Base-by-base conservation (phyloP, 2,329 filamentous ascomycete species). In the Pseudogymnoascus sp. region DNA sequence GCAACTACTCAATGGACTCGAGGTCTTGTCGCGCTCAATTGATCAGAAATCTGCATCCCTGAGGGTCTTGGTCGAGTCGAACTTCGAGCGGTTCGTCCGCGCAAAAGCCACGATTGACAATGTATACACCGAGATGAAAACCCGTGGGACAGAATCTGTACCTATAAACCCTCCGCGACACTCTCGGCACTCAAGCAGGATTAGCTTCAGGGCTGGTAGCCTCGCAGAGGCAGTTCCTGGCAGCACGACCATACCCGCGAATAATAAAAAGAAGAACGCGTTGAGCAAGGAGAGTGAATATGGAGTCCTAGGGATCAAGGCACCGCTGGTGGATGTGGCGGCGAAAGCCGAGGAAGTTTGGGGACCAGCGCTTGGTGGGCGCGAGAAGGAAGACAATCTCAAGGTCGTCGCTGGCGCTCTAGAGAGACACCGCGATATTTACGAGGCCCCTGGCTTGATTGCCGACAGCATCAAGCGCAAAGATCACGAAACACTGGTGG, bases 101-200 rank as follows among this genome's bases (percentile, higher is more conserved):
- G 94, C 94, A 41, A 99, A 99, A 73, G 90, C 92, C 15, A 97
- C 92, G 6, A 97, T 99, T 68, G 94, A 99, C 75, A 95, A 95
- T 74, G 94, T 99, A 58, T 99, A 99, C 75, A 95, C 86, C 63
- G 94, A 99, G 73, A 99, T 99, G 94, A 96, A 83, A 79, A 92
- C 77, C 65, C 79, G 82, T 52, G 84, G 84, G 9, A 76, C 71
- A 19, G 83, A 86, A 52, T 28, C 45, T 18, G 45, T 52, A 6
- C 26, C 45, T 52, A 52, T 30, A 30, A 52, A 30, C 6, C 23
- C 45, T 18, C 78, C 79, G 5, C 72, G 76, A 23, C 68, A 71
- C 60, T 72, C 71, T 21, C 71, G 71, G 12, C 69, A 71, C 64
- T 65, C 67, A 6, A 72, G 71, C 48, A 65, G 69, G 18, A 72